A percentile compares a stretch with the other conserved stretches of the same genome.
phyloP scores from a whole-genome alignment of 805 yeast genomes.

The Candida sonorensis region DNA sequence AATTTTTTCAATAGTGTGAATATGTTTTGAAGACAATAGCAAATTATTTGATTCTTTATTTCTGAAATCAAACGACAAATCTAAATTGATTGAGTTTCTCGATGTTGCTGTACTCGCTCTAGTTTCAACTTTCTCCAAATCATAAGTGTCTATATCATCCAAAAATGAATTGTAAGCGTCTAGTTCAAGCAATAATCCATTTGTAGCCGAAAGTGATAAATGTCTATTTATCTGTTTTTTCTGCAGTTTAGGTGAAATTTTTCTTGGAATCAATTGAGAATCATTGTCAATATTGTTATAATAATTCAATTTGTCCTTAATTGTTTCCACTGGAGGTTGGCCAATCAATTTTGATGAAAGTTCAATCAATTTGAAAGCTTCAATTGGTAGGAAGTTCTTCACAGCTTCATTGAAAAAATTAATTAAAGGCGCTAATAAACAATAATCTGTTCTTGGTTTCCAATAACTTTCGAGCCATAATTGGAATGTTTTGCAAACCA shows the following conservation, averaged over 20 bases:
- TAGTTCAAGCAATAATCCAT: constrained; percentile 19
- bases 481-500: constrained; percentile 63
- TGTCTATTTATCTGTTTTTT: constrained; percentile 23
- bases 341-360: constrained; percentile 55
- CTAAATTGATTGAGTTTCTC: constrained; percentile 21
- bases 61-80: constrained; percentile 24
- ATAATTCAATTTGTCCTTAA: constrained; percentile 24
- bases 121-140: constrained; percentile 18
- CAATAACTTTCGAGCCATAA: constrained; percentile 90
- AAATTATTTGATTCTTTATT: constrained; percentile 16
- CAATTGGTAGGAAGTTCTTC: constrained; percentile 55
- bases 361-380: constrained; percentile 55
- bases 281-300: constrained; percentile 29
- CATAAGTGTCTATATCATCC: constrained; percentile 28
- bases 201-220: constrained; percentile 14
- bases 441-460: constrained; percentile 58
- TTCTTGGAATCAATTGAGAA: constrained; percentile 48
- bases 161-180: constrained; percentile 26
- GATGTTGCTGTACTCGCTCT: constrained; percentile 5
- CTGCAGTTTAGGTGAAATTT: constrained; percentile 32
- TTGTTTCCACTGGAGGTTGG: constrained; percentile 42
- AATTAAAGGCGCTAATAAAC: constrained; percentile 58
- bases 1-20: constrained; percentile 39
- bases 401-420: constrained; percentile 77
- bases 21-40: constrained; percentile 31